Evolutionary conservation across 352 stramenopile genomes (phyloP), one percentile per base, ranked within the genome.

Genomic region (Phytopythium ostracodes): DNA sequence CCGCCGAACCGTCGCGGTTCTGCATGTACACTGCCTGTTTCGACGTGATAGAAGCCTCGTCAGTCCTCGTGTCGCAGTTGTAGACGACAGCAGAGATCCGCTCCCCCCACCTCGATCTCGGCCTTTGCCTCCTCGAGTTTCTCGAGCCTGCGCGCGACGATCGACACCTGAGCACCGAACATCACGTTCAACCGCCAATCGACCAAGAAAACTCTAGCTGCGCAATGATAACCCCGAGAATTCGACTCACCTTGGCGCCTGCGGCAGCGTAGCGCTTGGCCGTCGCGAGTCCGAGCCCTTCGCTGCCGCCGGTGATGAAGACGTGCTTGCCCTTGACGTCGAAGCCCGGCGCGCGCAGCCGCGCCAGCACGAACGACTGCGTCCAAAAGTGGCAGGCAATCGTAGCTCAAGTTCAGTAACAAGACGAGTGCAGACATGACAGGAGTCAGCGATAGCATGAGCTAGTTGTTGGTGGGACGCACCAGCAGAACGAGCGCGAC

Each of bases 231-330:
- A 35, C 18, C 15, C 5, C n/a, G n/a, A n/a, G n/a, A n/a, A 31
- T 27, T 29, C 20, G 14, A 24, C 14, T 50, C 12, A 74, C 67
- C 55, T 79, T 80, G 53, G 74, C 76, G 1, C 74, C 72, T 25
- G 68, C 70, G 38, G 60, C 25, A 0, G 74, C 76, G 49, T 86
- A 84, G 22, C 72, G 63, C 53, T 81, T 84, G 35, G 74, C 77
- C 14, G 72, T 64, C 17, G 72, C 64, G 18, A 86, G 44, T 4
- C 77, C 77, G n/a, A 86, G 69, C 0, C 77, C 77, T 12, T 67
- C 70, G 60, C 73, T 86, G 29, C 77, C 74, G 11, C 76, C 69
- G 3, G 40, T 33, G 33, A 68, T 59, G 18, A 70, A 64, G 20
- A 68, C 59, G 27, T 44, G n/a, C 33, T 50, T 50, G n/a, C n/a